Evolutionary conservation across 176 grass and related monocot species (phyloP).

Genomic region (Phragmites australis): DNA sequence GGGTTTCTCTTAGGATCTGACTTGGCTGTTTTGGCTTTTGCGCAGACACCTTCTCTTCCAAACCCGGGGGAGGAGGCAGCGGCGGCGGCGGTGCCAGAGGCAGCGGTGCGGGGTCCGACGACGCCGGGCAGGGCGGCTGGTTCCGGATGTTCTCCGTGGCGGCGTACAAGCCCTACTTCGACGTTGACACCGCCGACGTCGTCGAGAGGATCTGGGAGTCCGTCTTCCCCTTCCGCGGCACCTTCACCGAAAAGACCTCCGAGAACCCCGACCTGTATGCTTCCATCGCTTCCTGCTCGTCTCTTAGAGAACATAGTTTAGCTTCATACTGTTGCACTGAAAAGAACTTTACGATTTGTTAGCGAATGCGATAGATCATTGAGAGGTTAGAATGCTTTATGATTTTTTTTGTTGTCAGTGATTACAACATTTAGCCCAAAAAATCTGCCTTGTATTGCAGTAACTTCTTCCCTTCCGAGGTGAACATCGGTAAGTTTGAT

Average conservation of each 20-base stretch:
- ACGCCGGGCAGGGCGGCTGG: conserved; percentile 71
- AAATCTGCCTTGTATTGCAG: conserved; percentile 51
- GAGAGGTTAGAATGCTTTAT: background rate
- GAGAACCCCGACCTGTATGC: conserved; percentile 91
- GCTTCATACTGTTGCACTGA: conserved; percentile 4
- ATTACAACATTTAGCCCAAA: conserved; percentile 61
- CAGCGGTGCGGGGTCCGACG: conserved; percentile 49
- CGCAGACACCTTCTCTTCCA: conserved; percentile 82
- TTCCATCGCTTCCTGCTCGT: background rate
- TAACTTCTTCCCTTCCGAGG: conserved; percentile 44
- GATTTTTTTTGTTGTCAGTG: background rate
- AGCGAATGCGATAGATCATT: background rate
- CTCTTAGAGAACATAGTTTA: background rate
- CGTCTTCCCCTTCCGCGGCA: conserved; percentile 85
- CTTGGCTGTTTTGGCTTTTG: background rate
- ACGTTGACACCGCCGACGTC: conserved; percentile 86
- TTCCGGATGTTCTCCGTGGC: conserved; percentile 82
- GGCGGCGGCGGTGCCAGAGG: conserved; percentile 39
- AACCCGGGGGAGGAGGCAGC: conserved; percentile 37
- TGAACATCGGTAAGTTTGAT: conserved; percentile 56
- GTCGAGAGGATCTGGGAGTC: conserved; percentile 93
- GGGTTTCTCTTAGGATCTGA: conserved; percentile 37
- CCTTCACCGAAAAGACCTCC: conserved; percentile 91
- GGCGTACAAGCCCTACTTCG: conserved; percentile 89
- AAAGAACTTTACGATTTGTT: background rate